These are phyloP conservation scores for Ascoidea rubescens DNA, from an alignment of 805 yeast species.

Conservation along the genomic window DNA sequence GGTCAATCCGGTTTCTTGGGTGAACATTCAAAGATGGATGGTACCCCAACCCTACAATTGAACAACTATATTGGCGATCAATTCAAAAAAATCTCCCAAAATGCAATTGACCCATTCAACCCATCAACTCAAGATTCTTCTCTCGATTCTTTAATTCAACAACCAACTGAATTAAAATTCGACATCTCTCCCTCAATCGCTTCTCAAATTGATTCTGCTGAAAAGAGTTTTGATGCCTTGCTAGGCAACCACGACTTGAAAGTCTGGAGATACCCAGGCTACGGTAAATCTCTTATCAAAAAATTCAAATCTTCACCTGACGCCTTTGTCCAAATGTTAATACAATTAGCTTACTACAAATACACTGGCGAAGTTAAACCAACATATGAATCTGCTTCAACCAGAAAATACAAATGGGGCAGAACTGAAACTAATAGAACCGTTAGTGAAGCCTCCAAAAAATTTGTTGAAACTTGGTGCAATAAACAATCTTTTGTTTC, in stretches of 20 bases:
- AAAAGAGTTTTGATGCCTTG: conserved; percentile 31
- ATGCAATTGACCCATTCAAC: conserved; percentile 12
- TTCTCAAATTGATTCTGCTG: conserved; percentile 40
- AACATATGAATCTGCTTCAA: conserved; percentile 92
- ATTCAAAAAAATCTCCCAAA: conserved; percentile 32
- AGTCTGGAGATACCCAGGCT: conserved; percentile 69
- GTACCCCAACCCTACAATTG: conserved; percentile 84
- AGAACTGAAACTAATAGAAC: conserved; percentile 90
- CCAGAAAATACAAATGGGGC: conserved; percentile 78
- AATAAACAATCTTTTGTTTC: conserved; percentile 19
- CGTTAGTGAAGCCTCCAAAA: conserved; percentile 57
- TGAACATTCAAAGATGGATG: conserved; percentile 97
- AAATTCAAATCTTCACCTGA: conserved; percentile 82
- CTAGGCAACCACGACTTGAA: conserved; percentile 55
- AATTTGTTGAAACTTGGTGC: conserved; percentile 66
- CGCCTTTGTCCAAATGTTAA: conserved; percentile 79
- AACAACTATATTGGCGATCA: conserved; percentile 61
- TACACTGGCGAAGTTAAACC: conserved; percentile 70
- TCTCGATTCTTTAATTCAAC: conserved; percentile 3
- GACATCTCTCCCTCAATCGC: conserved; percentile 41
- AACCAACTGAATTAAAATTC: conserved; percentile 30
- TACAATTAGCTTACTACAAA: conserved; percentile 85
- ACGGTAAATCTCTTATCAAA: conserved; percentile 80
- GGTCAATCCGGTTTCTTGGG: conserved; percentile 89
- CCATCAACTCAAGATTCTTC: conserved; percentile 13